Evolutionary conservation across 176 grass and related monocot species (phyloP).

Genomic region (Phoenix roebelenii): DNA sequence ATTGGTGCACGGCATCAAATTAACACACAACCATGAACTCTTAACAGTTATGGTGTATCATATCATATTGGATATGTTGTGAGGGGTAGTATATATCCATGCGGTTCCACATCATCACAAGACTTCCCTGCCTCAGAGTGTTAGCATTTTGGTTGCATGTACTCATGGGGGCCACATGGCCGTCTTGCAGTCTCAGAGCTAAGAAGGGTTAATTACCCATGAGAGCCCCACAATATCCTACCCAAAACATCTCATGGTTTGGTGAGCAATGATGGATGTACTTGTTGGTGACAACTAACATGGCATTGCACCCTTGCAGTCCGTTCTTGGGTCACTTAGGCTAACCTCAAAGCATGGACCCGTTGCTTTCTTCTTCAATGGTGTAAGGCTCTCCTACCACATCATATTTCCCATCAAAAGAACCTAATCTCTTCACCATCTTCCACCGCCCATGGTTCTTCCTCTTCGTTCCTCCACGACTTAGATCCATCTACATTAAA

Average conservation of each 20-base stretch:
- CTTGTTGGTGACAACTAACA: conserved; percentile 6
- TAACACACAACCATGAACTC: neutral
- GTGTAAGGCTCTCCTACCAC: no score
- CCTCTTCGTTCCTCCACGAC: no score
- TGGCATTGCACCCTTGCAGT: neutral
- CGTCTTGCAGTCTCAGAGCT: neutral
- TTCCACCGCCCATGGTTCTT: no score
- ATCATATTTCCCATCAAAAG: no score
- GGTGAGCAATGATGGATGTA: conserved; percentile 4
- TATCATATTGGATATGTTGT: neutral
- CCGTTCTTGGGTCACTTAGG: no score
- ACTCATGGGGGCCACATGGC: conserved; percentile 7
- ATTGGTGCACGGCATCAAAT: conserved; percentile 1
- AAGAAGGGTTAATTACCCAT: neutral
- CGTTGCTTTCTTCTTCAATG: no score
- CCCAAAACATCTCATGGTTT: neutral
- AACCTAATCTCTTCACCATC: no score
- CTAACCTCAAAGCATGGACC: no score
- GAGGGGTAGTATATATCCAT: neutral
- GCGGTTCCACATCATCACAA: neutral
- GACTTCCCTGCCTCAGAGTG: neutral
- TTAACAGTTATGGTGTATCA: neutral
- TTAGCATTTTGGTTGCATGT: conserved; percentile 11
- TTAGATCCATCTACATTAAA: no score
- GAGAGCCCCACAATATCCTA: neutral